Evolutionary conservation across 768 basidiomycete genomes (phyloP), one percentile per base, ranked within the genome.

Genomic region (Russula ochroleuca): DNA sequence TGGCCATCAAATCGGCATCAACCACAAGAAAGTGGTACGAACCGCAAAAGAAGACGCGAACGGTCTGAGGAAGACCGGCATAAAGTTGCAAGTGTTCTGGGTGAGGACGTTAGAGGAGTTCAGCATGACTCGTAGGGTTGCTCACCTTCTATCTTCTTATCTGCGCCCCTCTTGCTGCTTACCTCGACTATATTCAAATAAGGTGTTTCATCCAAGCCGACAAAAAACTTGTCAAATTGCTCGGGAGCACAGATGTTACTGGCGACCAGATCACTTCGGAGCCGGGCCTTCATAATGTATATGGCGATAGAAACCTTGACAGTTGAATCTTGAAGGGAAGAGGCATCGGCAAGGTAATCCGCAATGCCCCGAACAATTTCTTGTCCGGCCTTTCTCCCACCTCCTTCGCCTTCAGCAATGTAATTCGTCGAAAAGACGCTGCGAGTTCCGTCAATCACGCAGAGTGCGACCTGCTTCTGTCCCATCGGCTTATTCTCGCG

Each of bases 361-460:
- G 8, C 33, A 21, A 67, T 58, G 17, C 33, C 59, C 6, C 41
- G 41, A 21, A 52, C 10, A 19, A 67, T 56, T 10, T 67, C 66
- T 33, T 66, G 59, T 49, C 66, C 66, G 5, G 66, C 66, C 31
- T 31, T 55, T 50, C 45, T 55, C 14, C 66, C 66, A 7, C 66
- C 66, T 38, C 47, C 40, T 37, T 54, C 55, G 45, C 64, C 59
- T 45, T 61, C 41, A 21, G 8, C 23, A 33, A 61, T 25, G 48
- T 65, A 67, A 7, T 25, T 38, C 13, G 50, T 10, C 17, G 66
- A 56, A 48, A 67, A 67, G 7, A 65, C 2, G 58, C 54, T 65
- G 7, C 59, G 56, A 37, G 66, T 67, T 17, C 66, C 64, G 25
- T 67, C 66, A 40, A 67, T 66, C 17, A 67, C 50, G 37, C 66